Conservation (phyloP, 2,329 filamentous ascomycete species). For the Endothia cerciana region DNA sequence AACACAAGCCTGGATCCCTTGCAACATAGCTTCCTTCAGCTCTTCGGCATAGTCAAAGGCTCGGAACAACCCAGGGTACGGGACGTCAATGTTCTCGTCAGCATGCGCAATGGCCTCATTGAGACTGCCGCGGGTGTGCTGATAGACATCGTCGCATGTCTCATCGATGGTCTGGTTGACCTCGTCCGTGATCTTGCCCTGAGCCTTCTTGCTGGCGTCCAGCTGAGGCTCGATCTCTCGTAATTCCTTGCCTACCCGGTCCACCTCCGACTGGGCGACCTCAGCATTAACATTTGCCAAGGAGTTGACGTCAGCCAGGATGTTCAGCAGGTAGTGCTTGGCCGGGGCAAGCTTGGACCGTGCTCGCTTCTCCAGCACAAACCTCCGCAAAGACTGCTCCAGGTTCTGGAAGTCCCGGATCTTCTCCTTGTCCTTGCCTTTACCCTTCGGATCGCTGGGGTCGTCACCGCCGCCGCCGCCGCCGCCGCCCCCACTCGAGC, state of each 20-base stretch:
- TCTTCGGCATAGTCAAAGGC: slow-evolving; percentile 94
- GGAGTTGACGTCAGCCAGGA: slow-evolving; percentile 82
- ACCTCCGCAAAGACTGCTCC: slow-evolving; percentile 85
- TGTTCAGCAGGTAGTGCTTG: slow-evolving; percentile 92
- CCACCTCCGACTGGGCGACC: slow-evolving; percentile 81
- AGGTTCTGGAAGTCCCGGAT: slow-evolving; percentile 86
- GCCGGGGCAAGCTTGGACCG: slow-evolving; percentile 94
- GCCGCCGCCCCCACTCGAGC: slow-evolving; percentile 58
- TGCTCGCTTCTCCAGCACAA: slow-evolving; percentile 94
- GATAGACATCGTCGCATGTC: slow-evolving; percentile 84
- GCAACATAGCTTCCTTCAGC: slow-evolving; percentile 87
- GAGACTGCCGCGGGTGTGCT: slow-evolving; percentile 77
- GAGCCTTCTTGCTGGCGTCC: slow-evolving; percentile 81
- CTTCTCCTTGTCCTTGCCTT: slow-evolving; percentile 88
- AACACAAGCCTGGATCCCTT: slow-evolving; percentile 81
- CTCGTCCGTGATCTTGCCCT: slow-evolving; percentile 77
- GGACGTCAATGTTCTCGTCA: slow-evolving; percentile 79
- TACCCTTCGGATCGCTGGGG: slow-evolving; percentile 67
- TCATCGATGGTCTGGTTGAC: slow-evolving; percentile 83
- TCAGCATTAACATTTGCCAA: slow-evolving; percentile 87
- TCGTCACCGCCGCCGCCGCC: slow-evolving; percentile 63
- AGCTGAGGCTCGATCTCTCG: slow-evolving; percentile 82
- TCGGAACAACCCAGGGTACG: slow-evolving; percentile 82
- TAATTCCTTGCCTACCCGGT: slow-evolving; percentile 80
- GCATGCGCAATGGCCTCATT: slow-evolving; percentile 75